Conservation (phyloP, 805 yeast species). For the Teunomyces tritomae region DNA sequence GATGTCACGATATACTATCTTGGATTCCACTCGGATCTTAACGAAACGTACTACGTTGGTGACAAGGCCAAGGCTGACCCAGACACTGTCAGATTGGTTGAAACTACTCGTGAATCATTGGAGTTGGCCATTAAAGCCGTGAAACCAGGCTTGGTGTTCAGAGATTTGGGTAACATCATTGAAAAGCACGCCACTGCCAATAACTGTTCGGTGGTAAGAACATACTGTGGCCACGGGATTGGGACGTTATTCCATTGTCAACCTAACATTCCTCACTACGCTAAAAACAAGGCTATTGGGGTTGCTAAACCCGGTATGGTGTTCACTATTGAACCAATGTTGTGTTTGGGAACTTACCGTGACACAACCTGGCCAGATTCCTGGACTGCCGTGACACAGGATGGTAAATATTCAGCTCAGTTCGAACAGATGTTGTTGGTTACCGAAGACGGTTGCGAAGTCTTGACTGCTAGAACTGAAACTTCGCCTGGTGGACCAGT, state of each 20-base stretch:
- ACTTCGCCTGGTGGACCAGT: conserved; percentile 88
- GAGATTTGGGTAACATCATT: conserved; percentile 82
- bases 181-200: conserved; percentile 81
- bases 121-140: conserved; percentile 80
- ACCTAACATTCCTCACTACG: conserved; percentile 93
- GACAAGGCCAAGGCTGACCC: conserved; percentile 77
- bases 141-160: conserved; percentile 88
- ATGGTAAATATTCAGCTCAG: conserved; percentile 89
- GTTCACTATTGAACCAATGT: conserved; percentile 97
- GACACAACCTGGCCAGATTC: conserved; percentile 95
- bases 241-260: conserved; percentile 84
- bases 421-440: conserved; percentile 92
- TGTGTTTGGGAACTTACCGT: conserved; percentile 75
- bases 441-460: conserved; percentile 91
- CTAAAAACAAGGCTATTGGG: conserved; percentile 89
- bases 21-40: conserved; percentile 92
- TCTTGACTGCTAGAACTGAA: conserved; percentile 76
- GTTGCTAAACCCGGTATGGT: conserved; percentile 94
- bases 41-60: conserved; percentile 96
- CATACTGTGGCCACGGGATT: conserved; percentile 93
- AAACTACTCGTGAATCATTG: conserved; percentile 79
- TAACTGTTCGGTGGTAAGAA: conserved; percentile 81
- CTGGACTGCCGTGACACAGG: conserved; percentile 93
- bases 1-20: conserved; percentile 83
- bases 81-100: conserved; percentile 85